These are phyloP conservation scores for Dalechampia spathulata DNA, from an alignment of 441 rosid genomes.

Conservation along the genomic window DNA sequence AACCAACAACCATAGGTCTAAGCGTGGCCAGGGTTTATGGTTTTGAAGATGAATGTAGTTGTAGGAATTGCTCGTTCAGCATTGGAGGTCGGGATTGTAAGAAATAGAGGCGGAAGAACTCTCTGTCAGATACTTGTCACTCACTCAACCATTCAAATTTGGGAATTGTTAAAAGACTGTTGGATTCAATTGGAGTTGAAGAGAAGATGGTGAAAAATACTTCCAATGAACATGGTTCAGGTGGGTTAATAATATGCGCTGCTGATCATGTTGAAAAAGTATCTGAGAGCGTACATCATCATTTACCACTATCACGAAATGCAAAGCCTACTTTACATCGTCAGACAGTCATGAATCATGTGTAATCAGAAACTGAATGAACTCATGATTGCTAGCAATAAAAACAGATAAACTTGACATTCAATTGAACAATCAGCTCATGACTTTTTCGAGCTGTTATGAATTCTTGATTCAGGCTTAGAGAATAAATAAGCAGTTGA, in stretches of 20 bases:
- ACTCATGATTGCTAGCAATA: too few species aligned
- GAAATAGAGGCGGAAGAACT: neutral
- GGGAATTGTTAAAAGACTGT: slow-evolving; percentile 9
- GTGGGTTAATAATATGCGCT: slow-evolving; percentile 22
- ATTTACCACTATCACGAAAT: too few species aligned
- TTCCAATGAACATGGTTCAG: neutral
- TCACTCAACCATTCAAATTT: neutral
- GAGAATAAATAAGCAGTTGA: too few species aligned
- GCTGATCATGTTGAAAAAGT: slow-evolving; percentile 38
- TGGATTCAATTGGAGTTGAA: slow-evolving; percentile 28
- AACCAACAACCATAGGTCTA: too few species aligned
- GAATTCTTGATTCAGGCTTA: too few species aligned
- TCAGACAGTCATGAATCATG: too few species aligned
- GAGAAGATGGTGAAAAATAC: neutral
- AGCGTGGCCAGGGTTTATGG: too few species aligned
- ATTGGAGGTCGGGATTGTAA: neutral
- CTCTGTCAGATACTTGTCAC: slow-evolving; percentile 2
- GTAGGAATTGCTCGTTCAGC: neutral
- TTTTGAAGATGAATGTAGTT: neutral
- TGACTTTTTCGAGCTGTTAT: too few species aligned
- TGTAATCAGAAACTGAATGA: too few species aligned
- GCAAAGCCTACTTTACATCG: too few species aligned
- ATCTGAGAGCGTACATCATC: slow-evolving; percentile 42
- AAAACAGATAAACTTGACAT: too few species aligned
- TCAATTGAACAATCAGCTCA: too few species aligned